phyloP scores from a whole-genome alignment of 495 filamentous ascomycete species.

The Pyronema domesticum region DNA sequence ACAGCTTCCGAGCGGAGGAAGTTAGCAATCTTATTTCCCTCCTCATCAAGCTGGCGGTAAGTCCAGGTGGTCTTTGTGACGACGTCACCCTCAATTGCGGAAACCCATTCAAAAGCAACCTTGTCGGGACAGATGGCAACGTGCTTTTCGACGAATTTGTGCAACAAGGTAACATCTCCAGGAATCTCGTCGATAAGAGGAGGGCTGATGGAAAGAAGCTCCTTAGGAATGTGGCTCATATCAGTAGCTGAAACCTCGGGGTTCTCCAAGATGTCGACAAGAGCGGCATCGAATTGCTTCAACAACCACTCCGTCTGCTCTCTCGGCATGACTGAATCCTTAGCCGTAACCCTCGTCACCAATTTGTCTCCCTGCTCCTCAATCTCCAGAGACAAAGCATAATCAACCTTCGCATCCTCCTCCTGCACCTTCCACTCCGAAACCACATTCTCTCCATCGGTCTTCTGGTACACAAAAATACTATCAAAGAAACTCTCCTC shows the following conservation, averaged over 20 bases:
- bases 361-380: constrained; percentile 32
- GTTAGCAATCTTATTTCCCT: constrained; percentile 43
- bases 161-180: constrained; percentile 32
- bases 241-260: constrained; percentile 20
- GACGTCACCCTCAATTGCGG: constrained; percentile 20
- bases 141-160: constrained; percentile 43
- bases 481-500: constrained; percentile 55
- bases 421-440: constrained; percentile 32
- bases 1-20: constrained; percentile 26
- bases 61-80: constrained; percentile 35
- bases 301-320: constrained; percentile 45
- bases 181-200: constrained; percentile 31
- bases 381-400: constrained; percentile 54
- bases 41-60: constrained; percentile 40
- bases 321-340: constrained; percentile 38
- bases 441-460: constrained; percentile 3
- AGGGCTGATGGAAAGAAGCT: constrained; percentile 38
- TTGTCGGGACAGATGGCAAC: constrained; percentile 28
- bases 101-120: constrained; percentile 44
- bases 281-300: constrained; percentile 40
- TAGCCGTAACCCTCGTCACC: constrained; percentile 42
- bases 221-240: constrained; percentile 13
- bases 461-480: constrained; percentile 60
- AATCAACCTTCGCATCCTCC: constrained; percentile 43
- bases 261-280: constrained; percentile 30